Conservation (phyloP, 106 monocot species). For the Xerophyta viscosa region DNA sequence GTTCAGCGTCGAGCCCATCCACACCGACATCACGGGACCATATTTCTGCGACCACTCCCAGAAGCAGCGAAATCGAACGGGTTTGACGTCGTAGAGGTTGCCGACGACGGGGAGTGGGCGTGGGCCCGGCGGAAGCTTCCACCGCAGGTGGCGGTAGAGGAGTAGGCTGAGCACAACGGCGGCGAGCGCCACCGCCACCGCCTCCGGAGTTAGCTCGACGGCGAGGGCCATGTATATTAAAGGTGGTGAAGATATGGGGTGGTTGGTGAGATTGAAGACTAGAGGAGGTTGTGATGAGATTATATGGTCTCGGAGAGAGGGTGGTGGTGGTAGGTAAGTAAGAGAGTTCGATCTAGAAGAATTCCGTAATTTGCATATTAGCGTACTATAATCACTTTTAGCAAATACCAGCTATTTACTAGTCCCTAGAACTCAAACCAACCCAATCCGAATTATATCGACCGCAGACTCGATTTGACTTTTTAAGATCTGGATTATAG, state of each 20-base stretch:
- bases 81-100: slow-evolving; percentile 76
- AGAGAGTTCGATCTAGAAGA: no score
- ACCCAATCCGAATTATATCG: no score
- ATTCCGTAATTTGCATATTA: no score
- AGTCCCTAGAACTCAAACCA: no score
- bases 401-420: no score
- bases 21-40: slow-evolving; percentile 90
- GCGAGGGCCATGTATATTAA: background rate
- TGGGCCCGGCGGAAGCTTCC: slow-evolving; percentile 62
- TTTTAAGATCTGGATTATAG: no score
- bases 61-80: slow-evolving; percentile 82
- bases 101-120: slow-evolving; percentile 72
- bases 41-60: slow-evolving; percentile 68
- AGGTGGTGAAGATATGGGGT: background rate
- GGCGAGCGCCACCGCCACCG: slow-evolving; percentile 1
- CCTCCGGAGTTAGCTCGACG: background rate
- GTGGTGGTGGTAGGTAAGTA: no score
- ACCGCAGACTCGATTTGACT: no score
- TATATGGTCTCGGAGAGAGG: no score
- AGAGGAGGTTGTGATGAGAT: no score
- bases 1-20: slow-evolving; percentile 82
- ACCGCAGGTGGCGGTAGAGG: slow-evolving; percentile 13
- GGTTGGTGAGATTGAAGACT: background rate
- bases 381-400: no score
- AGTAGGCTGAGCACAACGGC: slow-evolving; percentile 11